Conservation (phyloP, 2,329 filamentous ascomycete species). For the Cladophialophora carrionii region DNA sequence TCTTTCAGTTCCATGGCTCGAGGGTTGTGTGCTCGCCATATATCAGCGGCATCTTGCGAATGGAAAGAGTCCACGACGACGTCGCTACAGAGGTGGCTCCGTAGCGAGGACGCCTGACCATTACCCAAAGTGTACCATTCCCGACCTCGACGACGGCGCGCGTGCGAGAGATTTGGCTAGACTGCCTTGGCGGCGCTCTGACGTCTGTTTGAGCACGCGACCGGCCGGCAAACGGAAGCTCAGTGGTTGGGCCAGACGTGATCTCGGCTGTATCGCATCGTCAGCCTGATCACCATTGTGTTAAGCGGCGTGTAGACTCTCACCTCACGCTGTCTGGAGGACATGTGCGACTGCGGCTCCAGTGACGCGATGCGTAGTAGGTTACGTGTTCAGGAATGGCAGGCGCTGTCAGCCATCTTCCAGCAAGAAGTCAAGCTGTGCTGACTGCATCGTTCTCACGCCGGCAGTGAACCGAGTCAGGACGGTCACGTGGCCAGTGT, state of each 20-base stretch:
- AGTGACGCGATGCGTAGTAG: too few relatives aligned
- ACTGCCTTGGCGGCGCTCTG: neutral
- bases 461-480: too few relatives aligned
- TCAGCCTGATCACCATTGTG: too few relatives aligned
- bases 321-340: neutral
- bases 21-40: neutral
- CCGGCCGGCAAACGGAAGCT: neutral
- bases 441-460: neutral
- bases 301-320: neutral
- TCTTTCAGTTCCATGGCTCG: neutral
- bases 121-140: neutral
- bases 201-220: neutral
- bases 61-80: neutral
- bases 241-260: neutral
- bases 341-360: neutral
- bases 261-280: neutral
- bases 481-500: too few relatives aligned
- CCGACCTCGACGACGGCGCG: neutral
- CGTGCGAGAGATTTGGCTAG: neutral
- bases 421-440: neutral
- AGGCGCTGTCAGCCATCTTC: neutral
- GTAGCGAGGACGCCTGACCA: neutral
- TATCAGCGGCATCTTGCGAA: neutral
- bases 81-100: neutral
- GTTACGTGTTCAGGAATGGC: neutral